phyloP scores from a whole-genome alignment of 2,329 filamentous ascomycete species.

The Lizonia empirigonia region DNA sequence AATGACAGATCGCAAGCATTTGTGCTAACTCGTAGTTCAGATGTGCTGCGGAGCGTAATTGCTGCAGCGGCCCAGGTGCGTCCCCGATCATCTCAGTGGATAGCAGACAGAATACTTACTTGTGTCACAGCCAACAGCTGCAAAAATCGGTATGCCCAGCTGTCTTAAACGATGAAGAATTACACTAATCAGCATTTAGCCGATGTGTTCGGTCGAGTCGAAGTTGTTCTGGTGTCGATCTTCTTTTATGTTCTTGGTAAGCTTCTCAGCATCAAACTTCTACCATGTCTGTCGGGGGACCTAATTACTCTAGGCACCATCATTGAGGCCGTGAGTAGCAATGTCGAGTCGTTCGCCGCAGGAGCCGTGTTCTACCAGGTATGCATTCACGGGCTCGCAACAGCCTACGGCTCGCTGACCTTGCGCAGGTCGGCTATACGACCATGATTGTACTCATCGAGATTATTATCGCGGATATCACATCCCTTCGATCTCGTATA shows the following conservation, averaged over 20 bases:
- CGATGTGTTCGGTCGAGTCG: slow-evolving; percentile 65
- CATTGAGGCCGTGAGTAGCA: slow-evolving; percentile 59
- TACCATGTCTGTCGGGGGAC: not conserved
- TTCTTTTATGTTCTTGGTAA: slow-evolving; percentile 60
- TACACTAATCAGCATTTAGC: slow-evolving; percentile 60
- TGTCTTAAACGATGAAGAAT: not conserved
- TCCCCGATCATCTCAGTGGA: not conserved
- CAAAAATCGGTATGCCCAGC: slow-evolving; percentile 15
- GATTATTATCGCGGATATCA: slow-evolving; percentile 68
- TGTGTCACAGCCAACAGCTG: not conserved
- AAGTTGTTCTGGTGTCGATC: slow-evolving; percentile 61
- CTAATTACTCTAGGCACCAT: slow-evolving; percentile 49
- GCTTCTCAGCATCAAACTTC: not conserved
- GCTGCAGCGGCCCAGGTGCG: slow-evolving; percentile 59
- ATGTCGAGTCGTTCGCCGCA: slow-evolving; percentile 60
- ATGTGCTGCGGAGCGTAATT: slow-evolving; percentile 63
- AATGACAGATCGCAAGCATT: not conserved
- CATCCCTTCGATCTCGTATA: slow-evolving; percentile 64
- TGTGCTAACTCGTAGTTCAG: not conserved
- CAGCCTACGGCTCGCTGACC: not conserved
- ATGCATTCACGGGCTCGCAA: not conserved
- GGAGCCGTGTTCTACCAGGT: slow-evolving; percentile 44
- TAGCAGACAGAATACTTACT: not conserved
- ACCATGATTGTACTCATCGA: slow-evolving; percentile 66
- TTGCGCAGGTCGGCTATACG: slow-evolving; percentile 61